phyloP scores from a whole-genome alignment of 768 basidiomycete genomes.

The Tricholoma matsutake region DNA sequence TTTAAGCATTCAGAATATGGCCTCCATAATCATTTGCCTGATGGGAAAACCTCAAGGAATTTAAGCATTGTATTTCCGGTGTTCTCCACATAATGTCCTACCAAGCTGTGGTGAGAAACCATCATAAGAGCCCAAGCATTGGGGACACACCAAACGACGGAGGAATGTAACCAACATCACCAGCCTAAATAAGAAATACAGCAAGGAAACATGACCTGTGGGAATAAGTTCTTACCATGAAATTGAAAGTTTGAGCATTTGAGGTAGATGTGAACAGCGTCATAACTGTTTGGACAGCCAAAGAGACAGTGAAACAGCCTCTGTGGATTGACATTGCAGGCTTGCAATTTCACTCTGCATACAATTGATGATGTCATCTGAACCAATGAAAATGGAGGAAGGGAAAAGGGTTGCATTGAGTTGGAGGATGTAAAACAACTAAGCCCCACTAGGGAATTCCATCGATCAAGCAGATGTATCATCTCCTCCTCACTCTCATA shows the following conservation, averaged over 20 bases:
- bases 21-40: too few relatives aligned
- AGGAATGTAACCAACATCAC: constrained; percentile 39
- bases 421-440: constrained; percentile 30
- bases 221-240: constrained; percentile 32
- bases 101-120: not conserved
- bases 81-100: constrained; percentile 61
- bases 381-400: constrained; percentile 39
- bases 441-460: constrained; percentile 36
- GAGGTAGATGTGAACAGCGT: constrained; percentile 56
- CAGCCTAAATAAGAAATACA: too few relatives aligned
- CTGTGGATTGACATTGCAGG: constrained; percentile 63
- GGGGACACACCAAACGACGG: constrained; percentile 28
- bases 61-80: constrained; percentile 55
- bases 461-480: constrained; percentile 42
- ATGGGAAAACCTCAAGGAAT: constrained; percentile 62
- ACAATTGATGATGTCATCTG: constrained; percentile 51
- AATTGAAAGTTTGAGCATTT: constrained; percentile 63
- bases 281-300: constrained; percentile 70
- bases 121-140: not conserved
- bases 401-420: constrained; percentile 31
- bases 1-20: too few relatives aligned
- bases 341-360: constrained; percentile 63
- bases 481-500: constrained; percentile 72
- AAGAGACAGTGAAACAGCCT: constrained; percentile 62
- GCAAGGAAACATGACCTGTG: not conserved